Evolutionary conservation across 345 rosid genomes (phyloP).

Genomic region (Euclidium syriacum): DNA sequence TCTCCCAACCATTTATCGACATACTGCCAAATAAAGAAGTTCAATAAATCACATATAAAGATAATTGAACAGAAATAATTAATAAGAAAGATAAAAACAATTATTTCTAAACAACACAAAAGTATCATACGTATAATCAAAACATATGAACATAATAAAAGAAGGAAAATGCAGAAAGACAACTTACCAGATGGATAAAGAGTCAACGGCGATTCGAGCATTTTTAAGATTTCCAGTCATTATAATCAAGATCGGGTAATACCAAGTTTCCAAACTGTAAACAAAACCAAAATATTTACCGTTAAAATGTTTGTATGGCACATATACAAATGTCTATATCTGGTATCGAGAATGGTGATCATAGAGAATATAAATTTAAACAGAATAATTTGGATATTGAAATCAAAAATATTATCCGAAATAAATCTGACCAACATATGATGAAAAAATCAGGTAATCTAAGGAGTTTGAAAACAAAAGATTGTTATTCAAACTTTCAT

Average conservation of each 20-base stretch:
- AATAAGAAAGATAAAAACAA: neutral
- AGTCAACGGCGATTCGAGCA: conserved; percentile 67
- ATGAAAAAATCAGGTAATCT: no score
- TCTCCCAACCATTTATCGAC: conserved; percentile 61
- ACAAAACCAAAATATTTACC: neutral
- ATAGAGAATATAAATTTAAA: no score
- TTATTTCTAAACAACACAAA: neutral
- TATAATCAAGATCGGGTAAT: conserved; percentile 51
- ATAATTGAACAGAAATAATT: neutral
- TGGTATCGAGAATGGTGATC: no score
- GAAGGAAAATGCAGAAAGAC: no score
- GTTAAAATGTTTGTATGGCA: neutral
- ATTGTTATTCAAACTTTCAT: no score
- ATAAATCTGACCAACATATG: no score
- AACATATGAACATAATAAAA: neutral
- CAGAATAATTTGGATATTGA: no score
- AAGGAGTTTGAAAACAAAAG: no score
- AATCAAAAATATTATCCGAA: no score
- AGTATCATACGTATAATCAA: no score
- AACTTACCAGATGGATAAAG: conserved; percentile 59
- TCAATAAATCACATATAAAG: neutral
- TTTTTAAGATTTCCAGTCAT: conserved; percentile 71
- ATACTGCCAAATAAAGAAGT: conserved; percentile 40
- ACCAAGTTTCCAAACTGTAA: conserved; percentile 74
- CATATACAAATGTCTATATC: no score